Base-by-base conservation (phyloP, 306 rosid species). In the Casuarina equisetifolia region DNA sequence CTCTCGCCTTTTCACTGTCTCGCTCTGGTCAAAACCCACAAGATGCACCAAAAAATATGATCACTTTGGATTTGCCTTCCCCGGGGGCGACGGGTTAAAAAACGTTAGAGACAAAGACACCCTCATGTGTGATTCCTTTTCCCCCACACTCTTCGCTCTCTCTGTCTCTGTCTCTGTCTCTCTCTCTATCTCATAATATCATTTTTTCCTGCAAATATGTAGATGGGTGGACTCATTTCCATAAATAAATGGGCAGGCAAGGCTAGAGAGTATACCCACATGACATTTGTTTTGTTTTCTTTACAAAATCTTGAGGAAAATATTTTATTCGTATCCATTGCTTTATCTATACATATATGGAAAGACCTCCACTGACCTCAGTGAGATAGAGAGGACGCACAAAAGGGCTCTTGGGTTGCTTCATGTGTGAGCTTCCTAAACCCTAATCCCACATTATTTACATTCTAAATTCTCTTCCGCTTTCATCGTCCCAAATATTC, bases 31-130 rank as follows among this genome's bases (percentile, higher is more conserved):
- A 88, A 91, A 87, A 81, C 88, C 82, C 81, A 75, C 58, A 70
- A 70, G 70, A 38, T 69, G 82, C 70, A 77, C 86, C 75, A 20
- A 82, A 76, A 80, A 78, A 74, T 57, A 64, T 69, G 79, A 79
- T 72, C 57, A 73, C 71, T 74, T 86, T 86, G 86, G 84, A 87
- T 83, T 87, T 89, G 61, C 39, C 81, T 84, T 81, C 78, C 59
- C 89, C 94, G 88, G 70, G 81, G 87, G 70, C 76, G 77, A 82
- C 92, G 93, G 90, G 95, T 77, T 87, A 87, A 74, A 92, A 89
- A 83, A 76, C 66, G 50, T 62, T 86, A 75, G 91, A 87, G 82
- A 89, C 81, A 88, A 84, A 85, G 83, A 87, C 82, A 82, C 77
- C 54, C 70, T 83, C 93, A 72, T 86, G 88, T 83, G 87, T 84